Conservation (phyloP, 768 basidiomycete genomes). For the Leucocoprinus leucothites region DNA sequence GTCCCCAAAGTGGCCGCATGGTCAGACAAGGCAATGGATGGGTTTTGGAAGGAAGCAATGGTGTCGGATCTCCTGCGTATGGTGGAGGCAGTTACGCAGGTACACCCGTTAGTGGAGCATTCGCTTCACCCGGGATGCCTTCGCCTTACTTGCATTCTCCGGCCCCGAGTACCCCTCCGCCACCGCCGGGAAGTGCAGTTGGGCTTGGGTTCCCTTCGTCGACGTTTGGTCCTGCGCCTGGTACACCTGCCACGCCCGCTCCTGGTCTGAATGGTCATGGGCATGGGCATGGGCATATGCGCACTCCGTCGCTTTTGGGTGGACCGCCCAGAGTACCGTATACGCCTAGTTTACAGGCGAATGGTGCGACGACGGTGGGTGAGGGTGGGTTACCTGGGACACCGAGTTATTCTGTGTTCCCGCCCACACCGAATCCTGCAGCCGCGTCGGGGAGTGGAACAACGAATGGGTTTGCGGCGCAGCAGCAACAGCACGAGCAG, state of each 20-base stretch:
- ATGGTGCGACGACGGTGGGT: constrained; percentile 13
- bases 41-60: constrained; percentile 48
- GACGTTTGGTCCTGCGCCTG: constrained; percentile 13
- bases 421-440: constrained; percentile 27
- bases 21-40: constrained; percentile 58
- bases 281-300: constrained; percentile 16
- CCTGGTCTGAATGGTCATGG: background rate
- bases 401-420: constrained; percentile 32
- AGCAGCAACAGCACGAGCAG: constrained; percentile 18
- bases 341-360: constrained; percentile 15
- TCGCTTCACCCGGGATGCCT: constrained; percentile 16
- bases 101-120: constrained; percentile 29
- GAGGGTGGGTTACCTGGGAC: constrained; percentile 26
- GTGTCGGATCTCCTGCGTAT: constrained; percentile 27
- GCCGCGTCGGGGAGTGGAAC: constrained; percentile 23
- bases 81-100: constrained; percentile 26
- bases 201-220: constrained; percentile 12
- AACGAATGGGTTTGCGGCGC: constrained; percentile 16
- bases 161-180: constrained; percentile 14
- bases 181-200: constrained; percentile 15
- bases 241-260: constrained; percentile 6
- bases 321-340: constrained; percentile 16
- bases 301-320: constrained; percentile 17
- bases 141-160: constrained; percentile 27
- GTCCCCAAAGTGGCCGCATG: constrained; percentile 42